A percentile compares a stretch with the other conserved stretches of the same genome.
phyloP scores from a whole-genome alignment of 805 yeast genomes.

The Metschnikowia kofuensis region DNA sequence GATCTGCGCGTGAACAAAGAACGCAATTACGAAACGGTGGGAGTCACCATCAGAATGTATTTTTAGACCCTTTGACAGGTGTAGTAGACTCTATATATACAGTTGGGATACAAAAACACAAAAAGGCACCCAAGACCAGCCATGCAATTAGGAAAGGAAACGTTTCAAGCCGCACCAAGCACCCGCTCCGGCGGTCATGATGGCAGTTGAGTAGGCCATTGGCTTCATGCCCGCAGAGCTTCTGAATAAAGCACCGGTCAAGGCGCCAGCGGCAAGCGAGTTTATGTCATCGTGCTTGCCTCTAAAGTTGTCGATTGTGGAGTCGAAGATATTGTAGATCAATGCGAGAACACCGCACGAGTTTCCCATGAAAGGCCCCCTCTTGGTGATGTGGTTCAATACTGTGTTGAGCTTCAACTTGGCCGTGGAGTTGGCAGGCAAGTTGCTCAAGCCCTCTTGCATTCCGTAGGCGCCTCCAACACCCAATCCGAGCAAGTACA shows the following conservation, averaged over 20 bases:
- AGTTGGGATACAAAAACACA: conserved; percentile 13
- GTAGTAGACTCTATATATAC: conserved; percentile 15
- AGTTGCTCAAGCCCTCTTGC: conserved; percentile 75
- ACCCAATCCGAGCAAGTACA: conserved; percentile 82
- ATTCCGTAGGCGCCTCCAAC: conserved; percentile 88
- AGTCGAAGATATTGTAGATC: conserved; percentile 80
- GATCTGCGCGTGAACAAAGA: conserved; percentile 1
- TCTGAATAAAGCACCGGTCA: conserved; percentile 89
- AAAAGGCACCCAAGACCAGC: conserved; percentile 10
- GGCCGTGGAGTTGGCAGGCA: conserved; percentile 74
- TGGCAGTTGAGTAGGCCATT: conserved; percentile 79
- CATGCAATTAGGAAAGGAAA: conserved; percentile 19
- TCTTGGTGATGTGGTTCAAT: conserved; percentile 85
- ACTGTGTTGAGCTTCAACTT: conserved; percentile 85
- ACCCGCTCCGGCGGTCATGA: conserved; percentile 88
- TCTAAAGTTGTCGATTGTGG: conserved; percentile 73
- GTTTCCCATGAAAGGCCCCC: conserved; percentile 96
- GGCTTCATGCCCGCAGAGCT: conserved; percentile 83
- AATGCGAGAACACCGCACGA: conserved; percentile 92
- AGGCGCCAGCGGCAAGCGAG: conserved; percentile 83
- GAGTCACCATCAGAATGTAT: conserved; percentile 8
- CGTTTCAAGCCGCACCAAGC: conserved; percentile 86
- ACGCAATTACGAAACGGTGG: neutral
- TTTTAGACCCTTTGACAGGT: conserved; percentile 7
- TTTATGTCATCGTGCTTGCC: conserved; percentile 87